Evolutionary conservation across 2,329 filamentous ascomycete species (phyloP).

Genomic region (Aspergillus neoniger): DNA sequence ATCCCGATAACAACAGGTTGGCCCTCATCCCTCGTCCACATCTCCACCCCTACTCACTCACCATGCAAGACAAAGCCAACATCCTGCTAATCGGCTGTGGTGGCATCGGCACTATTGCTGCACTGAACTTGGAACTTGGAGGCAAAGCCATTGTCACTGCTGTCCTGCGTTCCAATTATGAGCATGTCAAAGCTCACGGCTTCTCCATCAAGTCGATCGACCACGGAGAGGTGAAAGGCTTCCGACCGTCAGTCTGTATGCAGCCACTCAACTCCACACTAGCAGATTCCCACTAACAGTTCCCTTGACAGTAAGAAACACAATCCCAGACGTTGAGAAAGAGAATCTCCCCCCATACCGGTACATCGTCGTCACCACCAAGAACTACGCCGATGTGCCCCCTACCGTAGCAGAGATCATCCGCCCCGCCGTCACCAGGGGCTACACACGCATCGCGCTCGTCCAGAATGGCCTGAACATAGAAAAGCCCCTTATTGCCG

Average conservation of each 20-base stretch:
- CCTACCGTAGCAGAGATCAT: slow-evolving; percentile 55
- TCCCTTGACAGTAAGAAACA: slow-evolving; percentile 46
- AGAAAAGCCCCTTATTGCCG: slow-evolving; percentile 54
- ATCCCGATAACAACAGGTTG: neutral
- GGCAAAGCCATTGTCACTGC: slow-evolving; percentile 55
- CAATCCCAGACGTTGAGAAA: slow-evolving; percentile 48
- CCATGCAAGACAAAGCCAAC: slow-evolving; percentile 34
- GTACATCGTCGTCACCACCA: slow-evolving; percentile 60
- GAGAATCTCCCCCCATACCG: slow-evolving; percentile 44
- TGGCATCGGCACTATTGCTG: slow-evolving; percentile 60
- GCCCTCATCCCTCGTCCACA: neutral
- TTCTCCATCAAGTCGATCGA: slow-evolving; percentile 59
- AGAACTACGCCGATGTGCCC: slow-evolving; percentile 58
- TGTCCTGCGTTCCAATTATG: slow-evolving; percentile 61
- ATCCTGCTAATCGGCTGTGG: slow-evolving; percentile 60
- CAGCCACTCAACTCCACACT: neutral
- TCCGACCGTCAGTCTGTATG: slow-evolving; percentile 48
- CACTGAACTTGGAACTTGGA: slow-evolving; percentile 57
- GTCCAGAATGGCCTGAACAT: slow-evolving; percentile 66
- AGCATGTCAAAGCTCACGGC: slow-evolving; percentile 51
- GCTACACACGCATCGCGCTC: slow-evolving; percentile 56
- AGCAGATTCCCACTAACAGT: neutral
- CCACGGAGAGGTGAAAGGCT: slow-evolving; percentile 50
- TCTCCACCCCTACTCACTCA: neutral
- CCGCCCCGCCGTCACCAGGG: slow-evolving; percentile 53